A percentile compares a stretch with the other conserved stretches of the same genome.
These are phyloP conservation scores for Geopyxis carbonaria DNA, from an alignment of 495 filamentous ascomycete genomes.

Conservation along the genomic window DNA sequence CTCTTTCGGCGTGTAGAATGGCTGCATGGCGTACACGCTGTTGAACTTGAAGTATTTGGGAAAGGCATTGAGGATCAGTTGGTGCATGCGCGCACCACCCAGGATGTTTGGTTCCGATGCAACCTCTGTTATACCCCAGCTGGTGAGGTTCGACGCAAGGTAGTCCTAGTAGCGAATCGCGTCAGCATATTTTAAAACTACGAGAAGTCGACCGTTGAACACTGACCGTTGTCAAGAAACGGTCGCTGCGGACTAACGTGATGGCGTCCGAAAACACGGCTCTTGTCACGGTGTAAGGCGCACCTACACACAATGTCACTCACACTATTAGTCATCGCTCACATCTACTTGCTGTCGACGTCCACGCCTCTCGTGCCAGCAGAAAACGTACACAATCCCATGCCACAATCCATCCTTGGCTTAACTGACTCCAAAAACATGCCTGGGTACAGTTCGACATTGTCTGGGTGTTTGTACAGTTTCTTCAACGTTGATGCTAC, in stretches of 20 bases:
- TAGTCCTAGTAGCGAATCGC: too few species aligned
- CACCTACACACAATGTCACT: too few species aligned
- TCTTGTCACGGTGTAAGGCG: conserved; percentile 50
- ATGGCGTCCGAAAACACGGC: conserved; percentile 73
- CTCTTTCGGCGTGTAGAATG: conserved; percentile 39
- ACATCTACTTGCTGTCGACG: too few species aligned
- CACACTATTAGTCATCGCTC: too few species aligned
- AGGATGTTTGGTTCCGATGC: conserved; percentile 34
- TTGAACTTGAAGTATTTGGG: conserved; percentile 41
- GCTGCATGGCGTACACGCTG: conserved; percentile 25
- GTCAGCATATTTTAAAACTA: neutral
- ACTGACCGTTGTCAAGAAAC: conserved; percentile 48
- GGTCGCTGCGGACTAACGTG: conserved; percentile 60
- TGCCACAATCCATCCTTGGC: conserved; percentile 23
- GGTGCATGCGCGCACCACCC: conserved; percentile 43
- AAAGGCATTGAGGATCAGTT: conserved; percentile 43
- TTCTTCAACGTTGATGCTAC: conserved; percentile 36
- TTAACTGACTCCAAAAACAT: conserved; percentile 40
- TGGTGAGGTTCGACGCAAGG: conserved; percentile 58
- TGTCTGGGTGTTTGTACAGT: conserved; percentile 43
- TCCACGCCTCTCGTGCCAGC: too few species aligned
- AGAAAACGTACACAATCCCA: conserved; percentile 11
- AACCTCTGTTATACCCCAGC: conserved; percentile 51
- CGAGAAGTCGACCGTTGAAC: neutral
- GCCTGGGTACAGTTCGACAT: conserved; percentile 48